Evolutionary conservation across 768 basidiomycete genomes (phyloP).

Genomic region (Boletus insuetus): DNA sequence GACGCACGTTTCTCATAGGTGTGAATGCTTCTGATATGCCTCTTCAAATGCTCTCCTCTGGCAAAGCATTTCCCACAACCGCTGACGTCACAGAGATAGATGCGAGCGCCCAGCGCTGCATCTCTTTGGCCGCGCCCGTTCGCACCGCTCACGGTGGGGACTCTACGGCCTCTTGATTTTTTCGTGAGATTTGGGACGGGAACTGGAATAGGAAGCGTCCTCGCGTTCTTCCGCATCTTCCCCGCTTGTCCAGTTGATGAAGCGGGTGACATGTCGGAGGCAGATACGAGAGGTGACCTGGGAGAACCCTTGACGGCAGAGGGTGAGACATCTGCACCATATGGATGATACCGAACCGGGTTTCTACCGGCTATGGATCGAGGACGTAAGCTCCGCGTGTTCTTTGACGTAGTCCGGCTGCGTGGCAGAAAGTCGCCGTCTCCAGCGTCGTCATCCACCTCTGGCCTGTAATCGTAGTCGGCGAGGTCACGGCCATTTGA

Average conservation of each 20-base stretch:
- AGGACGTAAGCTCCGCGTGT: conserved; percentile 37
- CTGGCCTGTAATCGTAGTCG: conserved; percentile 30
- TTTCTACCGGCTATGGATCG: conserved; percentile 33
- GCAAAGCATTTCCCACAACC: conserved; percentile 89
- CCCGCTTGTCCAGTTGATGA: conserved; percentile 23
- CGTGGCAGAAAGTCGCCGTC: conserved; percentile 36
- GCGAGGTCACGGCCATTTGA: conserved; percentile 14
- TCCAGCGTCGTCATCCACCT: conserved; percentile 29
- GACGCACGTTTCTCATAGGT: conserved; percentile 88
- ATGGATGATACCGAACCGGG: conserved; percentile 34
- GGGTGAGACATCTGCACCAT: conserved; percentile 26
- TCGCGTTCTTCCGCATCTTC: conserved; percentile 34
- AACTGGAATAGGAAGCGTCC: conserved; percentile 51
- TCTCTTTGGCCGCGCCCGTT: conserved; percentile 33
- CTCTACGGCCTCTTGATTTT: conserved; percentile 65
- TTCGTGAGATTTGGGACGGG: conserved; percentile 70
- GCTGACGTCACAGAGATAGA: conserved; percentile 73
- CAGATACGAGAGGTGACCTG: conserved; percentile 31
- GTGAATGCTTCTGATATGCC: conserved; percentile 86
- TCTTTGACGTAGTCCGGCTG: conserved; percentile 36
- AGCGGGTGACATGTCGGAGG: conserved; percentile 27
- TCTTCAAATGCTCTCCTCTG: conserved; percentile 85
- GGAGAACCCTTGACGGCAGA: conserved; percentile 31
- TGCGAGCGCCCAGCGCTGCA: conserved; percentile 41
- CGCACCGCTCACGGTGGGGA: conserved; percentile 49